Base-by-base conservation (phyloP, 805 yeast genomes). In the Ogataea pignaliae region DNA sequence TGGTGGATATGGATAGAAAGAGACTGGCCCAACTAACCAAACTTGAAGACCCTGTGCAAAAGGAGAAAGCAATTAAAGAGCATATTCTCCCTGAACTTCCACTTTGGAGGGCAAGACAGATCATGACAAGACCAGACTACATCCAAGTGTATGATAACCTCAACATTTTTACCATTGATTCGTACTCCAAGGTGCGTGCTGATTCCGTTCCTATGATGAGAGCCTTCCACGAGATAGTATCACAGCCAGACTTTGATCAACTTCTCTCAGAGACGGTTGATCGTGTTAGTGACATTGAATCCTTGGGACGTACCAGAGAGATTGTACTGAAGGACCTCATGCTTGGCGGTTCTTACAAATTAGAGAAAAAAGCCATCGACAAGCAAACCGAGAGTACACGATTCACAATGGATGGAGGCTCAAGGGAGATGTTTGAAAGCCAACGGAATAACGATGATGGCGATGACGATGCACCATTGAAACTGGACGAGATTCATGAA, bases 121-220 rank as follows among this genome's bases (percentile, higher is more conserved):
- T 87, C 43, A 87, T 87, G 95, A 86, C 95, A 0, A 67, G 95
- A 43, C 79, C 88, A 1, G 95, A 87, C 61, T 87, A 76, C 57
- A 87, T 87, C 45, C 87, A 85, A 54, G 66, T 60, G 21, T 85
- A 83, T 59, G 95, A 87, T 58, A 79, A 84, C 51, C 65, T 86
- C 51, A 87, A 87, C 60, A 77, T 87, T 26, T 87, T 87, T 63
- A 84, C 95, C 2, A 79, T 87, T 42, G 93, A 87, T 63, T 78
- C 87, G 0, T 74, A 77, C 45, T 79, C 88, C 0, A 69, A 76
- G 41, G 95, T 87, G 3, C 68, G 85, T 31, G 91, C 95, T 0
- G 95, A 87, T 60, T 80, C 88, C 9, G 84, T 85, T 2, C 90
- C 91, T 1, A 86, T 87, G 95, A 85, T 87, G 95, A 74, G 90